phyloP scores from a whole-genome alignment of 768 basidiomycete species.

The Phylloporus rhodoxanthus region DNA sequence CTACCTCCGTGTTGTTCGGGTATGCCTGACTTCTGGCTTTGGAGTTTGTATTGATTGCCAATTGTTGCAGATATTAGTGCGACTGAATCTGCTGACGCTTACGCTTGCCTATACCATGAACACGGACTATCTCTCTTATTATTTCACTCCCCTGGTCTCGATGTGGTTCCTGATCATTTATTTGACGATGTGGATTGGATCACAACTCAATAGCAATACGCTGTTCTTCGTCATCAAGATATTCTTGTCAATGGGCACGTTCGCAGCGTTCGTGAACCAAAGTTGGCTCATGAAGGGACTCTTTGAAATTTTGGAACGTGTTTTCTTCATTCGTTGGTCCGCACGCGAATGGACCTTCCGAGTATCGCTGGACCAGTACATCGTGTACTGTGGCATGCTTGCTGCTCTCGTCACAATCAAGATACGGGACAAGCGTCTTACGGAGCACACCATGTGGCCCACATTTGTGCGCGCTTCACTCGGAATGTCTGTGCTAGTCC shows the following conservation, averaged over 20 bases:
- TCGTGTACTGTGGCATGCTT: slow-evolving; percentile 85
- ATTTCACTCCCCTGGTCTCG: slow-evolving; percentile 85
- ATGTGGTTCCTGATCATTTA: slow-evolving; percentile 90
- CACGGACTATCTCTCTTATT: slow-evolving; percentile 87
- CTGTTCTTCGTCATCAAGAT: slow-evolving; percentile 69
- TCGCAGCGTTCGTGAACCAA: slow-evolving; percentile 63
- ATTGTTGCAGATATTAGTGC: slow-evolving; percentile 56
- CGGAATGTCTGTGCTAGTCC: slow-evolving; percentile 43
- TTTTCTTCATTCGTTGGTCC: slow-evolving; percentile 79
- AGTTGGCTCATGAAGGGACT: slow-evolving; percentile 55
- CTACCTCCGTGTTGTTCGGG: slow-evolving; percentile 69
- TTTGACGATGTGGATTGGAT: slow-evolving; percentile 65
- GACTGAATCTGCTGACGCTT: slow-evolving; percentile 79
- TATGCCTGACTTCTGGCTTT: slow-evolving; percentile 24
- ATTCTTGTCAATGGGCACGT: slow-evolving; percentile 51
- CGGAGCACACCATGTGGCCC: slow-evolving; percentile 66
- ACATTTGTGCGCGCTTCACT: slow-evolving; percentile 43
- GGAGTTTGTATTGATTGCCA: not conserved
- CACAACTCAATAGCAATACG: slow-evolving; percentile 65
- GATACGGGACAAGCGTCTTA: slow-evolving; percentile 63
- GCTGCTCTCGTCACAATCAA: slow-evolving; percentile 69
- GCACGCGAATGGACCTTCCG: slow-evolving; percentile 86
- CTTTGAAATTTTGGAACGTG: slow-evolving; percentile 56
- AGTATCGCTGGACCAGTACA: slow-evolving; percentile 82
- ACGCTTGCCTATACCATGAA: slow-evolving; percentile 86